phyloP scores from a whole-genome alignment of 139 green algal genomes.

The Coelastrella sp. region DNA sequence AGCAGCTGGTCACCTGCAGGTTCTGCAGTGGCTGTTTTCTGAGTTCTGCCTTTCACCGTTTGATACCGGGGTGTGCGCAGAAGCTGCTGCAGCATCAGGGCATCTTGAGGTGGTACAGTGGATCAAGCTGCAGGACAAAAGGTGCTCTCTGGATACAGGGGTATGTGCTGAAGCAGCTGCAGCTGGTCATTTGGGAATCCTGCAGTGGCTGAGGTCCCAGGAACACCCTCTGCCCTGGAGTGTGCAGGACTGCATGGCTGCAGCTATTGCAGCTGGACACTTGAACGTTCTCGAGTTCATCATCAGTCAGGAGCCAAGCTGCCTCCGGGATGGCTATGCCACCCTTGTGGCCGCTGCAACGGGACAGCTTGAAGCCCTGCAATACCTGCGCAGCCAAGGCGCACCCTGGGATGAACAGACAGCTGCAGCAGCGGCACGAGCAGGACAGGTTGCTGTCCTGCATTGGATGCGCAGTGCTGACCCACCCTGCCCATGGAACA shows the following conservation, averaged over 20 bases:
- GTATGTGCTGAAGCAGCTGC: slow-evolving; percentile 30
- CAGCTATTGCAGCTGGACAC: slow-evolving; percentile 18
- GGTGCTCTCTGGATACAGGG: neutral
- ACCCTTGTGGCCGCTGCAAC: neutral
- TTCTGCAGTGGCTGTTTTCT: slow-evolving; percentile 6
- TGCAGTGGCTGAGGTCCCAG: slow-evolving; percentile 5
- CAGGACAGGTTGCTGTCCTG: slow-evolving; percentile 12
- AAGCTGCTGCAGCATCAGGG: slow-evolving; percentile 15
- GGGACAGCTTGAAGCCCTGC: neutral
- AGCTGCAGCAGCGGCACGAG: slow-evolving; percentile 1
- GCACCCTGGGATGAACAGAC: neutral
- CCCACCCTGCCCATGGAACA: neutral
- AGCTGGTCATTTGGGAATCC: slow-evolving; percentile 18
- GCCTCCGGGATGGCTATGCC: neutral
- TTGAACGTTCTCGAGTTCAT: slow-evolving; percentile 10
- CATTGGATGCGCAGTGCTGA: slow-evolving; percentile 1
- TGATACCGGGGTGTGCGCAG: neutral
- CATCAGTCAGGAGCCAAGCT: neutral
- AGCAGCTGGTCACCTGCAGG: neutral
- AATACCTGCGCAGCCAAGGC: slow-evolving; percentile 1
- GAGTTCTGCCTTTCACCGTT: neutral
- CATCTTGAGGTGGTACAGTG: slow-evolving; percentile 7
- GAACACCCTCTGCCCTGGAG: slow-evolving; percentile 2
- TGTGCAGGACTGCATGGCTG: neutral
- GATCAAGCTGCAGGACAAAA: neutral